A percentile compares a stretch with the other conserved stretches of the same genome.
Conservation (phyloP, 73 alveolate species). For the Paraurostyla sp. region DNA sequence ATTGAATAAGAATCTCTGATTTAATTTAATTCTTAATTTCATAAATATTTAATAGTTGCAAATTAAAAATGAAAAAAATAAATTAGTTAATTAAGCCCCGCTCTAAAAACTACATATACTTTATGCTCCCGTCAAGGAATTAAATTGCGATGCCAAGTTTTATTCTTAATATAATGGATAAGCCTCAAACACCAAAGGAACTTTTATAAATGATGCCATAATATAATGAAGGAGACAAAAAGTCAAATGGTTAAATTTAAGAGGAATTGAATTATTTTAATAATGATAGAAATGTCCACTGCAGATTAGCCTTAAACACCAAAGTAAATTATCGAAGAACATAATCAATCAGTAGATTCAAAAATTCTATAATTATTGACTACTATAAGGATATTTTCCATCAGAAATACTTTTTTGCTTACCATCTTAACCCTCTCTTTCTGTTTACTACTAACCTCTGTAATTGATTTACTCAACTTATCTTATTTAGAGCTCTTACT, state of each 20-base stretch:
- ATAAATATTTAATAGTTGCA: no score
- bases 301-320: not conserved
- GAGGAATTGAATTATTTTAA: not conserved
- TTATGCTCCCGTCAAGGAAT: not conserved
- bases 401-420: not conserved
- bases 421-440: not conserved
- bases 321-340: not conserved
- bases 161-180: not conserved
- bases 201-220: not conserved
- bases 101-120: not conserved
- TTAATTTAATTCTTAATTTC: not conserved
- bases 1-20: no score
- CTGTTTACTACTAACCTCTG: not conserved
- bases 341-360: not conserved
- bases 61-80: not conserved
- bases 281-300: slow-evolving; percentile 35
- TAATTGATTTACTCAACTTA: not conserved
- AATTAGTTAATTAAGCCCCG: no score
- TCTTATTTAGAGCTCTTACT: no score
- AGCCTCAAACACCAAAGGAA: not conserved
- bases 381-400: not conserved
- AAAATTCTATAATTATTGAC: not conserved
- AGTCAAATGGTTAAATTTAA: not conserved
- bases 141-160: not conserved
- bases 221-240: no score